phyloP scores from a whole-genome alignment of 495 filamentous ascomycete species.

The Halenospora varia region DNA sequence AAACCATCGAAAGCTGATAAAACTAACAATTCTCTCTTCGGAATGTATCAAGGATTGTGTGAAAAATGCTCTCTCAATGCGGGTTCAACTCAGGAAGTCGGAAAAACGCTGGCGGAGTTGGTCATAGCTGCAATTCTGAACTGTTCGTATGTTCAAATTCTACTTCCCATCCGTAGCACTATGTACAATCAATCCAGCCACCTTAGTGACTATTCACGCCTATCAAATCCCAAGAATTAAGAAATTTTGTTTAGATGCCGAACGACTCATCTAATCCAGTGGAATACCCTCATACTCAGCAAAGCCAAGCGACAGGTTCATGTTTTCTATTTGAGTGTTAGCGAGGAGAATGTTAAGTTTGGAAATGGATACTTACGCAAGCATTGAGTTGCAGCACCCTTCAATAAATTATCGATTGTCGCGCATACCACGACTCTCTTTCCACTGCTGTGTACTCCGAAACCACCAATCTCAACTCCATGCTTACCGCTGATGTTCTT shows the following conservation, averaged over 20 bases:
- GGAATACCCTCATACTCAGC: slow-evolving; percentile 91
- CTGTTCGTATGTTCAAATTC: neutral
- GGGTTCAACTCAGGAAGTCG: neutral
- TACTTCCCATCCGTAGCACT: neutral
- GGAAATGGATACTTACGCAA: slow-evolving; percentile 59
- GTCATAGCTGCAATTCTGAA: neutral
- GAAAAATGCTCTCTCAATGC: too few species aligned
- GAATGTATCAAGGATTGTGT: too few species aligned
- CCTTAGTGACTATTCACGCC: neutral
- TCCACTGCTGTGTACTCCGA: slow-evolving; percentile 82
- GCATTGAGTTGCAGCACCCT: slow-evolving; percentile 96
- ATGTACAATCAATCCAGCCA: neutral
- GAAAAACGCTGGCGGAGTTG: neutral
- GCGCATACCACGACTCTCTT: slow-evolving; percentile 91
- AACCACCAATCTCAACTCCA: slow-evolving; percentile 91
- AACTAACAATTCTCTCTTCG: too few species aligned
- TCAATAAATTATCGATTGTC: slow-evolving; percentile 96
- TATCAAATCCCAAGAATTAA: neutral
- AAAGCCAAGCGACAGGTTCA: slow-evolving; percentile 94
- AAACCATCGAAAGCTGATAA: too few species aligned
- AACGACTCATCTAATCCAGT: slow-evolving; percentile 39
- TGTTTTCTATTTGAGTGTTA: slow-evolving; percentile 63
- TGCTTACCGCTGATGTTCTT: slow-evolving; percentile 89
- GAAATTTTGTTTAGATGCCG: neutral
- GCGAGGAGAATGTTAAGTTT: neutral